Evolutionary conservation across 768 basidiomycete genomes (phyloP).

Genomic region (Fomitopsis serialis): DNA sequence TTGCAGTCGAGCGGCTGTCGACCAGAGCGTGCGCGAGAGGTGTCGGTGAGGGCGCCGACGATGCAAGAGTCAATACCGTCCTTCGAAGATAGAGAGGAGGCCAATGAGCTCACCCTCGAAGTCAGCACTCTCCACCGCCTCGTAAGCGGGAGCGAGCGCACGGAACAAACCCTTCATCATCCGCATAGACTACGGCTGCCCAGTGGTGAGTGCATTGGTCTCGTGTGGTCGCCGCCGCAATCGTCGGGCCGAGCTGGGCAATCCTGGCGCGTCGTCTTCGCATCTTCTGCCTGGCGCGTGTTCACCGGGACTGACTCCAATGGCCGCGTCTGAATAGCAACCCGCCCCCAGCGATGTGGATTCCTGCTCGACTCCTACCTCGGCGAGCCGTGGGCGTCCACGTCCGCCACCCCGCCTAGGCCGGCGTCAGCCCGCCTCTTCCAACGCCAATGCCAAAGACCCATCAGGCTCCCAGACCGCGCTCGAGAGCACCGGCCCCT

Average conservation of each 20-base stretch:
- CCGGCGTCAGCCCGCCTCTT: constrained; percentile 17
- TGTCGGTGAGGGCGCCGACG: constrained; percentile 71
- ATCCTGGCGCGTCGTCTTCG: not conserved
- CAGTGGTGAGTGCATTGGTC: constrained; percentile 22
- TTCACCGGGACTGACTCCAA: not conserved
- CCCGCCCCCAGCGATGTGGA: constrained; percentile 23
- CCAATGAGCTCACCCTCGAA: too few relatives aligned
- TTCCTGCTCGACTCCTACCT: constrained; percentile 26
- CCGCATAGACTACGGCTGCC: constrained; percentile 22
- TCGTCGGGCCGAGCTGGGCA: too few relatives aligned
- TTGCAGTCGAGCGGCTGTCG: constrained; percentile 98
- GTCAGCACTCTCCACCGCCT: too few relatives aligned
- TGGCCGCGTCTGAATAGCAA: constrained; percentile 11
- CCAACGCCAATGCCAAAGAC: constrained; percentile 2
- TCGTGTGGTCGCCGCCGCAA: not conserved
- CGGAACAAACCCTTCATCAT: too few relatives aligned
- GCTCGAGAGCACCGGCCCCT: constrained; percentile 18
- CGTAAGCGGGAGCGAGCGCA: too few relatives aligned
- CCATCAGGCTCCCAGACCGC: constrained; percentile 6
- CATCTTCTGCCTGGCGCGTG: not conserved
- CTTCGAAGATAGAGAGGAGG: too few relatives aligned
- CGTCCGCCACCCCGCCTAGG: constrained; percentile 24
- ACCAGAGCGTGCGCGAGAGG: constrained; percentile 73
- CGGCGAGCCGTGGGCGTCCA: constrained; percentile 23
- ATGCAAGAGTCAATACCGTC: constrained; percentile 94